Evolutionary conservation across 768 basidiomycete genomes (phyloP).

Genomic region (Rhizopogon sp.): DNA sequence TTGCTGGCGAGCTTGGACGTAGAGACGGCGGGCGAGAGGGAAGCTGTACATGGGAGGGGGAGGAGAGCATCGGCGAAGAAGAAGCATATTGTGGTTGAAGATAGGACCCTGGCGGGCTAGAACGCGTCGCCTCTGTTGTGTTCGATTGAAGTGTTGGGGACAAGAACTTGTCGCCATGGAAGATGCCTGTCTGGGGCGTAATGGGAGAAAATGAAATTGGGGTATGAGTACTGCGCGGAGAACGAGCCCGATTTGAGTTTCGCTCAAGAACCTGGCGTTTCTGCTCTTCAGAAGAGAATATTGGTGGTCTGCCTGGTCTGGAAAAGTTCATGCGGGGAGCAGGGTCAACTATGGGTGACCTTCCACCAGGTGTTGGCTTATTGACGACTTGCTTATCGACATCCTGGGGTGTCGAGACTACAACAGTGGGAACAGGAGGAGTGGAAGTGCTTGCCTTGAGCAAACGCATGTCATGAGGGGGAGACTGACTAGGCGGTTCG

Average conservation of each 20-base stretch:
- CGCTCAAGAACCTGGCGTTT: slow-evolving; percentile 51
- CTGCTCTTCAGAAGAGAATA: slow-evolving; percentile 31
- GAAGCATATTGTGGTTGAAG: slow-evolving; percentile 11
- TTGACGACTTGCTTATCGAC: background rate
- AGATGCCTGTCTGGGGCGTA: slow-evolving; percentile 18
- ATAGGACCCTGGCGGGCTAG: slow-evolving; percentile 1
- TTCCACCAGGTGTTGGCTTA: slow-evolving; percentile 18
- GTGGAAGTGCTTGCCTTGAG: slow-evolving; percentile 1
- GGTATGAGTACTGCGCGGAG: slow-evolving; percentile 19
- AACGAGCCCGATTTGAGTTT: slow-evolving; percentile 40
- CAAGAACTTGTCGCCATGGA: background rate
- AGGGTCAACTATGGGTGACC: slow-evolving; percentile 41
- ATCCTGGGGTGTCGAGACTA: slow-evolving; percentile 45
- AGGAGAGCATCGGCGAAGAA: slow-evolving; percentile 11
- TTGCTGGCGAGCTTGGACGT: slow-evolving; percentile 33
- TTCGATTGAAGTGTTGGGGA: background rate
- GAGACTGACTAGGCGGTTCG: background rate
- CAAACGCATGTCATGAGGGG: background rate
- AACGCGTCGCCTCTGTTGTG: background rate
- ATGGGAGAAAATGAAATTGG: slow-evolving; percentile 9
- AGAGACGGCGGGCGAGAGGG: slow-evolving; percentile 31
- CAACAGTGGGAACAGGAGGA: slow-evolving; percentile 43
- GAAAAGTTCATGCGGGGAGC: slow-evolving; percentile 54
- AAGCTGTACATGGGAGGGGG: slow-evolving; percentile 12
- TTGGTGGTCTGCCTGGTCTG: slow-evolving; percentile 48